A percentile compares a stretch with the other conserved stretches of the same genome.
Conservation (phyloP, 1,139 yeast genomes). For the Yamadazyma atlantica region DNA sequence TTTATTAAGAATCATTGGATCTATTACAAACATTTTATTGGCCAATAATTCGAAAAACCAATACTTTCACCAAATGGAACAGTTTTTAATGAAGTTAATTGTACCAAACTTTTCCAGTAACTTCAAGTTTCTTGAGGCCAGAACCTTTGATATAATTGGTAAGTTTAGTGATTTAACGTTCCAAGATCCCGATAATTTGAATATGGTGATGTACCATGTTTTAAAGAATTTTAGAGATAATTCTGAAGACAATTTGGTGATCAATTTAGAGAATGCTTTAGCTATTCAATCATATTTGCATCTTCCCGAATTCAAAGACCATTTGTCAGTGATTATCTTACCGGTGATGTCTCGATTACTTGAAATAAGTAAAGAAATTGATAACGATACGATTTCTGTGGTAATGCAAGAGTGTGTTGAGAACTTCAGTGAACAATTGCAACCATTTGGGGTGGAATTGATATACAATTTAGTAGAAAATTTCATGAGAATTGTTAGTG, state of each 20-base stretch:
- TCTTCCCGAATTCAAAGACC: slow-evolving; percentile 64
- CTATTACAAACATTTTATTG: slow-evolving; percentile 64
- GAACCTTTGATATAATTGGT: slow-evolving; percentile 78
- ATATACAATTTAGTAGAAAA: slow-evolving; percentile 80
- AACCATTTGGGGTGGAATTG: slow-evolving; percentile 89
- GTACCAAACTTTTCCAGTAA: slow-evolving; percentile 70
- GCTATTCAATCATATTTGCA: slow-evolving; percentile 80
- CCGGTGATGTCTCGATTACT: slow-evolving; percentile 82
- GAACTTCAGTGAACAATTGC: slow-evolving; percentile 79
- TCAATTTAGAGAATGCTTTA: slow-evolving; percentile 79
- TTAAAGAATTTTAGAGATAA: slow-evolving; percentile 51
- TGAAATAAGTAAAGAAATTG: slow-evolving; percentile 76
- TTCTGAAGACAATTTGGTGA: slow-evolving; percentile 57
- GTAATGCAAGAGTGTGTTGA: slow-evolving; percentile 98
- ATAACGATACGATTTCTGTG: slow-evolving; percentile 81
- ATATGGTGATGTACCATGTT: slow-evolving; percentile 60
- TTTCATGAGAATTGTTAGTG: slow-evolving; percentile 70
- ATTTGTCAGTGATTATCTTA: slow-evolving; percentile 66
- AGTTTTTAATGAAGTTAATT: slow-evolving; percentile 60
- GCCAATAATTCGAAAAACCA: slow-evolving; percentile 58
- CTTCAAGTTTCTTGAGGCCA: slow-evolving; percentile 74
- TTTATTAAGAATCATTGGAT: slow-evolving; percentile 72
- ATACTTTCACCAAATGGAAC: slow-evolving; percentile 58
- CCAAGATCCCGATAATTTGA: slow-evolving; percentile 46
- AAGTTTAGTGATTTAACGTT: slow-evolving; percentile 69